A percentile compares a stretch with the other conserved stretches of the same genome.
Evolutionary conservation across 129 eudicot genomes (phyloP).

Genomic region (Saposhnikovia divaricata): DNA sequence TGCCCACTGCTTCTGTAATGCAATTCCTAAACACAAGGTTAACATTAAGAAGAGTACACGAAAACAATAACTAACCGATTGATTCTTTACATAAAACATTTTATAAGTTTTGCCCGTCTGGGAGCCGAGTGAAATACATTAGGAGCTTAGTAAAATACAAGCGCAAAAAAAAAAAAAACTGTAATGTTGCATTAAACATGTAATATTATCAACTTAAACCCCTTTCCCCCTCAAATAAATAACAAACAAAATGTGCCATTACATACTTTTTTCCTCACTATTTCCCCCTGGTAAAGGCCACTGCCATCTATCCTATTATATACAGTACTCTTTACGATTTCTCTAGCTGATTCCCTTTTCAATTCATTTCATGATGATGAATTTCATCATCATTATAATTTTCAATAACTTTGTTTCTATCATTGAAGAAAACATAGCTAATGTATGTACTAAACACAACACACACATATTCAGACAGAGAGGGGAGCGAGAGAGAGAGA

Average conservation of each 20-base stretch:
- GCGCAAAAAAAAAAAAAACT: no score
- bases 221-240: not conserved
- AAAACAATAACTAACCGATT: not conserved
- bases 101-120: not conserved
- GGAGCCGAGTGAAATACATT: not conserved
- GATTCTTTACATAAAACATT: not conserved
- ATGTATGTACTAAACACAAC: not conserved
- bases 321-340: not conserved
- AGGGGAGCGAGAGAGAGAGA: no score
- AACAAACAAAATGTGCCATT: not conserved
- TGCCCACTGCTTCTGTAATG: not conserved
- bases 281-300: not conserved
- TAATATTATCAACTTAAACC: not conserved
- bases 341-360: not conserved
- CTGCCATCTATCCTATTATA: not conserved
- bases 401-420: not conserved
- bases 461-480: not conserved
- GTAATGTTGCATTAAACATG: not conserved
- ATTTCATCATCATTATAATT: not conserved
- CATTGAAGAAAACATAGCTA: not conserved
- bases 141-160: no score
- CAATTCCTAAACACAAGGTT: not conserved
- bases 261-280: not conserved
- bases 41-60: not conserved
- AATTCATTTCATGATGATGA: not conserved